These are phyloP conservation scores for Metarhizium robertsii DNA, from an alignment of 2,329 filamentous ascomycete species.

Conservation along the genomic window DNA sequence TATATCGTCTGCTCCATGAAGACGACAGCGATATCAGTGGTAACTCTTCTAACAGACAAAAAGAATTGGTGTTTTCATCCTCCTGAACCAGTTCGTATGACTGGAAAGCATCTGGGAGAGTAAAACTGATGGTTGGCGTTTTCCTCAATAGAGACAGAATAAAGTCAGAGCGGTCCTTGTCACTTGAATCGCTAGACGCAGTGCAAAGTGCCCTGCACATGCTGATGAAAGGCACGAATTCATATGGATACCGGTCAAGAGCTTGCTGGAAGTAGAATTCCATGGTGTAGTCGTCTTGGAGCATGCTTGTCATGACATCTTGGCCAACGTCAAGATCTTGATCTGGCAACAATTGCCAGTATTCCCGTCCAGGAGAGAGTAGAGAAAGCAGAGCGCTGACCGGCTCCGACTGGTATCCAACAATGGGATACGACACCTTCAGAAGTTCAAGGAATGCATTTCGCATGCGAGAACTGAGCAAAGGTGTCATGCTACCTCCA, in stretches of 20 bases:
- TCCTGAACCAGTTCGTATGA: constrained; percentile 73
- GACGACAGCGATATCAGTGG: constrained; percentile 48
- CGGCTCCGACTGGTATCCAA: constrained; percentile 66
- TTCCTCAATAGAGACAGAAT: constrained; percentile 57
- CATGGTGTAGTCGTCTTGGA: constrained; percentile 37
- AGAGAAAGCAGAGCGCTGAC: constrained; percentile 57
- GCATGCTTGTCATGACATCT: constrained; percentile 24
- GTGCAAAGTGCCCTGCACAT: constrained; percentile 55
- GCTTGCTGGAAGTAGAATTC: constrained; percentile 56
- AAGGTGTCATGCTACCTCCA: constrained; percentile 37
- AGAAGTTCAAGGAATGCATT: constrained; percentile 60
- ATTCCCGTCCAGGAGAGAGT: constrained; percentile 44
- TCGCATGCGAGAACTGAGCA: constrained; percentile 55
- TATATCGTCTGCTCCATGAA: constrained; percentile 32
- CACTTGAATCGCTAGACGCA: constrained; percentile 19
- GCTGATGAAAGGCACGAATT: constrained; percentile 68
- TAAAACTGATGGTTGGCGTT: constrained; percentile 68
- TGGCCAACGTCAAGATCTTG: constrained; percentile 22
- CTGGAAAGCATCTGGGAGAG: constrained; percentile 61
- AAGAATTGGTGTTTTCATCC: constrained; percentile 75
- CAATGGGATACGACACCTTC: constrained; percentile 53
- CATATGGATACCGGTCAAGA: constrained; percentile 73
- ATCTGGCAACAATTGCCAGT: constrained; percentile 40
- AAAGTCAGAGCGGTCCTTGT: constrained; percentile 31
- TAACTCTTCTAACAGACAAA: constrained; percentile 56